Conservation (phyloP, 495 filamentous ascomycete species). For the Xylaria scruposa region DNA sequence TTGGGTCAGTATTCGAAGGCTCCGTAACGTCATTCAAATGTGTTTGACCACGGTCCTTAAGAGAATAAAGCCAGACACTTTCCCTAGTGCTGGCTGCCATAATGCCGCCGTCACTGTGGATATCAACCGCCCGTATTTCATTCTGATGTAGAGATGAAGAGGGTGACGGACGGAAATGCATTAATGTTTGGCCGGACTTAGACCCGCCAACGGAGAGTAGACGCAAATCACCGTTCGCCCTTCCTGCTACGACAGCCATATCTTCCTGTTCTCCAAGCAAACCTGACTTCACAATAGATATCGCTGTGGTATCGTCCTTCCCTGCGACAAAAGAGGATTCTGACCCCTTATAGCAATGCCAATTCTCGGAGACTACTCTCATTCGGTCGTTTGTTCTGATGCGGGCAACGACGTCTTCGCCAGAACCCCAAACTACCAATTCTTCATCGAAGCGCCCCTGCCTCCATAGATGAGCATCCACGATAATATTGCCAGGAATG, state of each 20-base stretch:
- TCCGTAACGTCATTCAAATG: background rate
- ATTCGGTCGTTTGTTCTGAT: slow-evolving; percentile 35
- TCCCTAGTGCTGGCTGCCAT: slow-evolving; percentile 40
- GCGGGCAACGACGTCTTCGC: slow-evolving; percentile 50
- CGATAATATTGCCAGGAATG: slow-evolving; percentile 45
- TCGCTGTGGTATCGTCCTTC: slow-evolving; percentile 49
- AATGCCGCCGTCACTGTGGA: slow-evolving; percentile 33
- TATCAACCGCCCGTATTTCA: slow-evolving; percentile 47
- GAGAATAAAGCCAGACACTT: slow-evolving; percentile 40
- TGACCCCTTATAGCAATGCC: slow-evolving; percentile 40
- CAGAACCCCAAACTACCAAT: slow-evolving; percentile 53
- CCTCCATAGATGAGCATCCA: slow-evolving; percentile 46
- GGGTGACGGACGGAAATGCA: slow-evolving; percentile 33
- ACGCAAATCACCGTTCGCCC: slow-evolving; percentile 50
- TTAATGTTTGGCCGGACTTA: slow-evolving; percentile 42
- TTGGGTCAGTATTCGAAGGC: slow-evolving; percentile 22
- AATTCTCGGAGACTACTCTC: slow-evolving; percentile 32
- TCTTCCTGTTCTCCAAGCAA: slow-evolving; percentile 16
- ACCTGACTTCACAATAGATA: slow-evolving; percentile 42
- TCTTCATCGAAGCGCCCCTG: slow-evolving; percentile 42
- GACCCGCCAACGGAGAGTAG: slow-evolving; percentile 46
- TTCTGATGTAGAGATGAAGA: slow-evolving; percentile 28
- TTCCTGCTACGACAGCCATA: slow-evolving; percentile 43
- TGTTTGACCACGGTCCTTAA: slow-evolving; percentile 22
- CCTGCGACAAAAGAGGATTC: slow-evolving; percentile 40